phyloP scores from a whole-genome alignment of 2,329 filamentous ascomycete genomes.

The Ophiostoma montium region DNA sequence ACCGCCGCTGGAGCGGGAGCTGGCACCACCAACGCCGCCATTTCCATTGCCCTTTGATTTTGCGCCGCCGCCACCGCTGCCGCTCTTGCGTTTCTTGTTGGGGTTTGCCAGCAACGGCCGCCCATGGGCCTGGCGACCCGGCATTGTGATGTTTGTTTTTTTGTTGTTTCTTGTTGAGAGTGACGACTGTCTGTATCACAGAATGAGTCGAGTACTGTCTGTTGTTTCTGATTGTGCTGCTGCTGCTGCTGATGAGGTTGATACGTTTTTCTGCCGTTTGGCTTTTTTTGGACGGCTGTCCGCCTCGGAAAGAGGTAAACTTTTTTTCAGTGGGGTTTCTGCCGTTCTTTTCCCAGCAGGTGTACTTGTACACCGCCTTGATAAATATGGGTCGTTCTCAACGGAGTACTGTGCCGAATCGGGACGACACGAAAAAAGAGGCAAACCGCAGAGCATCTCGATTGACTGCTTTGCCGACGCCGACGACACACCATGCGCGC shows the following conservation, averaged over 20 bases:
- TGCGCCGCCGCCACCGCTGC: not conserved
- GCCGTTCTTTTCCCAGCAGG: conserved; percentile 3
- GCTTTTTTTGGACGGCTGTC: not conserved
- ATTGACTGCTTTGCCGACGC: no score
- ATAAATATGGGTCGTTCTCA: not conserved
- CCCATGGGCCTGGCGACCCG: conserved; percentile 45
- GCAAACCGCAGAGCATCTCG: not conserved
- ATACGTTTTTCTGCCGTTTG: not conserved
- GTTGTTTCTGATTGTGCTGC: no score
- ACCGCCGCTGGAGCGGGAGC: conserved; percentile 10
- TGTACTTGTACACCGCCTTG: not conserved
- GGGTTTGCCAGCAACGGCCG: conserved; percentile 29
- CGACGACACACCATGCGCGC: conserved; percentile 44
- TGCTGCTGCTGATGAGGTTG: no score
- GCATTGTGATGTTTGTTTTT: conserved; percentile 25
- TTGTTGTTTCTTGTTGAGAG: not conserved
- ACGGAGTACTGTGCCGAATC: not conserved
- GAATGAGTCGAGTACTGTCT: no score
- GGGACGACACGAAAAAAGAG: conserved; percentile 1
- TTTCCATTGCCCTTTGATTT: conserved; percentile 21
- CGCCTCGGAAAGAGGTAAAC: not conserved
- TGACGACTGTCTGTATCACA: no score
- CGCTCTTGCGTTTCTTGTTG: conserved; percentile 11
- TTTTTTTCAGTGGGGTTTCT: conserved; percentile 13
- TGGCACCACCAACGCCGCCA: not conserved